Evolutionary conservation across 1,284 basidiomycete genomes (phyloP).

Genomic region (Pseudozyma hubeiensis): DNA sequence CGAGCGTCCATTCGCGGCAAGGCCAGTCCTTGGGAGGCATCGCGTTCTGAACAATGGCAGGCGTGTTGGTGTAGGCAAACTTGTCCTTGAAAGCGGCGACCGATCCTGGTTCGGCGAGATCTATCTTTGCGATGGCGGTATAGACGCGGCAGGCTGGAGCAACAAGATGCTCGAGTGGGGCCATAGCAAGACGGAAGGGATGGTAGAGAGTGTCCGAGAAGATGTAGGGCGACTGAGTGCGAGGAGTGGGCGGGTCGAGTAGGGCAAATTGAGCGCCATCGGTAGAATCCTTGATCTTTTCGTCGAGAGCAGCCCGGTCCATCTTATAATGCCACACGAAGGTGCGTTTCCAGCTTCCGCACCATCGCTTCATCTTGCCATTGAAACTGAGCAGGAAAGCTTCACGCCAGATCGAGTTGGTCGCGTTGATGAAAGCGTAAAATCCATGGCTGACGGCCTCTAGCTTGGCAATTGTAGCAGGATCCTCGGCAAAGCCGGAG

Average conservation of each 20-base stretch:
- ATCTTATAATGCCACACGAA: conserved; percentile 45
- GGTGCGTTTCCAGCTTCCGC: conserved; percentile 63
- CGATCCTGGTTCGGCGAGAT: conserved; percentile 30
- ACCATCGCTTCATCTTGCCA: conserved; percentile 54
- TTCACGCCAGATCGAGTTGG: conserved; percentile 57
- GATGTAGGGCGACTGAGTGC: conserved; percentile 48
- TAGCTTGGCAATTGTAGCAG: conserved; percentile 36
- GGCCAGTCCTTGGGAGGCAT: conserved; percentile 54
- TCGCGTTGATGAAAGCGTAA: conserved; percentile 55
- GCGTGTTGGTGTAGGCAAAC: conserved; percentile 43
- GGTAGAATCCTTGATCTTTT: conserved; percentile 24
- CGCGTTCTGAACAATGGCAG: conserved; percentile 59
- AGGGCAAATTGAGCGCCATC: conserved; percentile 33
- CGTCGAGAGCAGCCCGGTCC: conserved; percentile 20
- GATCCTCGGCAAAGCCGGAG: conserved; percentile 38
- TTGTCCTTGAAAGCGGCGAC: conserved; percentile 31
- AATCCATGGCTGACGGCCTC: conserved; percentile 46
- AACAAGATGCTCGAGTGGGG: conserved; percentile 49
- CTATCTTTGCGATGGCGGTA: conserved; percentile 49
- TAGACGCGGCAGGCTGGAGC: conserved; percentile 37
- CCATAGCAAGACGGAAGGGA: conserved; percentile 55
- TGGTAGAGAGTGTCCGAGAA: conserved; percentile 62
- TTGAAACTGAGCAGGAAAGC: conserved; percentile 42
- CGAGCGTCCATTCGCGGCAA: conserved; percentile 55
- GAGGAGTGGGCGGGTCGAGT: conserved; percentile 24